These are phyloP conservation scores for Arachis monticola DNA, from an alignment of 331 rosid species.

Conservation along the genomic window DNA sequence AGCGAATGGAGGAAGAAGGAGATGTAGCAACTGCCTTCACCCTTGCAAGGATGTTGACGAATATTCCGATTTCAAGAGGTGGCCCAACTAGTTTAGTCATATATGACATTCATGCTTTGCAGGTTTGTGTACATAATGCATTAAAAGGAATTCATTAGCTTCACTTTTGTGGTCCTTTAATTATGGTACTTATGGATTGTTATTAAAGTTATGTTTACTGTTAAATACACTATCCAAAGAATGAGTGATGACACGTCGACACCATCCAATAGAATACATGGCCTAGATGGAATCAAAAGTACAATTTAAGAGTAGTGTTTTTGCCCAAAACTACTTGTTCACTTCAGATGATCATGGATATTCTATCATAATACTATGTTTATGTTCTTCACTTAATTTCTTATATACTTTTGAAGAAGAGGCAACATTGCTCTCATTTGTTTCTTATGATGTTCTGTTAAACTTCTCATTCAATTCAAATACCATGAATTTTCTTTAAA, in stretches of 20 bases:
- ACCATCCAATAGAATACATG: background rate
- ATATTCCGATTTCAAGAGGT: conserved; percentile 94
- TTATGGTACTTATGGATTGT: background rate
- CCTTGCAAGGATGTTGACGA: conserved; percentile 89
- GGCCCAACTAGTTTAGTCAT: conserved; percentile 93
- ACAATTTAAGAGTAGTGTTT: background rate
- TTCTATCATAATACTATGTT: conserved; percentile 7
- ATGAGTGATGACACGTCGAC: too few relatives aligned
- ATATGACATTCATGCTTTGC: conserved; percentile 96
- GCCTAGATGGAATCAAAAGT: conserved; percentile 8
- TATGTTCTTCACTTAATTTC: conserved; percentile 6
- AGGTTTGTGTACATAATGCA: conserved; percentile 58
- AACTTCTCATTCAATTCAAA: background rate
- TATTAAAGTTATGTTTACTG: background rate
- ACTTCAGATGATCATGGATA: conserved; percentile 6
- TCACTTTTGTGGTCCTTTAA: background rate
- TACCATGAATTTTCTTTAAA: background rate
- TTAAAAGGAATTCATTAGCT: conserved; percentile 11
- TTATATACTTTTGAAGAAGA: conserved; percentile 16
- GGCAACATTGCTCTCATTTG: conserved; percentile 1
- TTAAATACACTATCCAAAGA: too few relatives aligned
- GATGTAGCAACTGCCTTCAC: conserved; percentile 99
- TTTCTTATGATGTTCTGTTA: conserved; percentile 1
- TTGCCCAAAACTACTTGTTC: background rate
- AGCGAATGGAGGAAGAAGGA: conserved; percentile 99